Conservation (phyloP, 2,329 filamentous ascomycete genomes). For the Xylariaceae sp. region DNA sequence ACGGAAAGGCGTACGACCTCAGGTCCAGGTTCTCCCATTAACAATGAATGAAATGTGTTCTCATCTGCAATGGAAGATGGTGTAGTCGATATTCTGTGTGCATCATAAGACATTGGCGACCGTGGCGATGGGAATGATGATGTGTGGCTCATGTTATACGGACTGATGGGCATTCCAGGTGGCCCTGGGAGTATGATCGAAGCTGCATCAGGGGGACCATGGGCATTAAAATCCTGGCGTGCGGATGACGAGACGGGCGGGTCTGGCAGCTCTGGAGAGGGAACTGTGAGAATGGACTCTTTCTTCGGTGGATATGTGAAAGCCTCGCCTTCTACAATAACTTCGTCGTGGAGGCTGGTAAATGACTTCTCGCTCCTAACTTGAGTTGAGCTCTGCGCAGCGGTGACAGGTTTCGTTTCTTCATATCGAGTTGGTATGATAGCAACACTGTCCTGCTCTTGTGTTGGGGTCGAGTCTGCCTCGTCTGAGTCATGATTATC, state of each 20-base stretch:
- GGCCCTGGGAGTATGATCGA: slow-evolving; percentile 42
- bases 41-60: slow-evolving; percentile 64
- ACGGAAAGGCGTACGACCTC: slow-evolving; percentile 65
- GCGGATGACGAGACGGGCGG: slow-evolving; percentile 43
- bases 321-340: slow-evolving; percentile 45
- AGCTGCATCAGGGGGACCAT: slow-evolving; percentile 48
- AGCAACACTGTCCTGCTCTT: slow-evolving; percentile 25
- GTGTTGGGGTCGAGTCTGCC: slow-evolving; percentile 27
- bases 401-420: slow-evolving; percentile 8
- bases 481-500: slow-evolving; percentile 22
- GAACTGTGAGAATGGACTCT: slow-evolving; percentile 32
- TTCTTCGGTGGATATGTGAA: slow-evolving; percentile 37
- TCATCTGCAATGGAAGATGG: slow-evolving; percentile 71
- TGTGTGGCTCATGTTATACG: slow-evolving; percentile 60
- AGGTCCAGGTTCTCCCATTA: slow-evolving; percentile 70
- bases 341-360: slow-evolving; percentile 49
- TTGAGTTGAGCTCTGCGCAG: slow-evolving; percentile 28
- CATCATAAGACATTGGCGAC: slow-evolving; percentile 65
- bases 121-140: slow-evolving; percentile 69
- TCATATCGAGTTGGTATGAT: slow-evolving; percentile 1
- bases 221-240: slow-evolving; percentile 36
- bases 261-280: slow-evolving; percentile 33
- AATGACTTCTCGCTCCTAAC: slow-evolving; percentile 47
- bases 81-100: slow-evolving; percentile 68
- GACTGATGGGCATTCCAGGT: slow-evolving; percentile 52